Evolutionary conservation across 1,284 basidiomycete species (phyloP).

Genomic region (Irpex lacteus): DNA sequence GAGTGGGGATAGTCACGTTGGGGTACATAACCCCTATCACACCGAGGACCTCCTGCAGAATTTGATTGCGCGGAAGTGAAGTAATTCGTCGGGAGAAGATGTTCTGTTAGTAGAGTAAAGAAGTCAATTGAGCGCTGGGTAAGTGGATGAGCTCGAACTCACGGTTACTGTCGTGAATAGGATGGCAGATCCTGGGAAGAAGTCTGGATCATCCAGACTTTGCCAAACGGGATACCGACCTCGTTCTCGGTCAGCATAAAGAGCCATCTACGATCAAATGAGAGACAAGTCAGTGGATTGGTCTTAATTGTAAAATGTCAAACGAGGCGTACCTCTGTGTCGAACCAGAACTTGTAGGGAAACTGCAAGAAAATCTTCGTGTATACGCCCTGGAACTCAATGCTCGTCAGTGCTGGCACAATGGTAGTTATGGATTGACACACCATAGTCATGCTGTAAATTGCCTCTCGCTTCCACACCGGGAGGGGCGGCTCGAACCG

Average conservation of each 20-base stretch:
- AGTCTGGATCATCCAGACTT: constrained; percentile 56
- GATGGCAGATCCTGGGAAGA: constrained; percentile 60
- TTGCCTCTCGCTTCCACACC: constrained; percentile 63
- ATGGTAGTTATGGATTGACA: background rate
- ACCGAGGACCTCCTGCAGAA: constrained; percentile 50
- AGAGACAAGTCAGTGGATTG: background rate
- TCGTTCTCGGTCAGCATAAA: constrained; percentile 63
- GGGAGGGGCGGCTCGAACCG: constrained; percentile 56
- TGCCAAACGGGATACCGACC: constrained; percentile 73
- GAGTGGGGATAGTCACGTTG: constrained; percentile 46
- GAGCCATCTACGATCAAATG: constrained; percentile 43
- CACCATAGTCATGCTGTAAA: constrained; percentile 65
- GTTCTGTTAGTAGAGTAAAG: constrained; percentile 34
- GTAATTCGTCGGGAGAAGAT: constrained; percentile 59
- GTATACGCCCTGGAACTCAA: constrained; percentile 46
- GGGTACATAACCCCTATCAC: constrained; percentile 61
- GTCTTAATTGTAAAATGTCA: background rate
- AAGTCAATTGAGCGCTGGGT: constrained; percentile 4
- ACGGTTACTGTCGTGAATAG: constrained; percentile 68
- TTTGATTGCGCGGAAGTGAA: constrained; percentile 42
- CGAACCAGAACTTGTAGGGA: constrained; percentile 67
- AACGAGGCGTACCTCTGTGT: constrained; percentile 44
- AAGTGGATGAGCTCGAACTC: constrained; percentile 17
- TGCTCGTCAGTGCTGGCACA: background rate
- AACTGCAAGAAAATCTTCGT: constrained; percentile 75